phyloP scores from a whole-genome alignment of 108 stramenopile species.

The Skeletonema menzelii region DNA sequence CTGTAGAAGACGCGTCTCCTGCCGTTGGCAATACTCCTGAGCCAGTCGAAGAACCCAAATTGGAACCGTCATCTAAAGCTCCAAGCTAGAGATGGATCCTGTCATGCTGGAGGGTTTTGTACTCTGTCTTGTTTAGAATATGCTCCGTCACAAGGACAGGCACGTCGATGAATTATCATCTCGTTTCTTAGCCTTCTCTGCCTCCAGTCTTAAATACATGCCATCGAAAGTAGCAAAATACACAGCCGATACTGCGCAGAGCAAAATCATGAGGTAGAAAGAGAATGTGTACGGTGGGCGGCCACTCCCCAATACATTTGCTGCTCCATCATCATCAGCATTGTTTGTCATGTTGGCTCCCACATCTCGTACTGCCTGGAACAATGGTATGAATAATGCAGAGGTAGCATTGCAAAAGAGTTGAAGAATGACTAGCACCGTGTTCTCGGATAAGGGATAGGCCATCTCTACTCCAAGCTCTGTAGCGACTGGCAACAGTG shows the following conservation, averaged over 20 bases:
- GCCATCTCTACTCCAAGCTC: slow-evolving; percentile 86
- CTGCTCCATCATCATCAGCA: slow-evolving; percentile 43
- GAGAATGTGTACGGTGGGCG: slow-evolving; percentile 84
- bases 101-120: not conserved
- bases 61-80: not conserved
- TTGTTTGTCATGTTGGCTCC: slow-evolving; percentile 35
- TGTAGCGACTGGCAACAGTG: slow-evolving; percentile 82
- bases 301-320: slow-evolving; percentile 45
- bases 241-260: slow-evolving; percentile 74
- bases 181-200: slow-evolving; percentile 62
- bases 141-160: not conserved
- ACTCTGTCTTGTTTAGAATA: not conserved
- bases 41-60: not conserved
- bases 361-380: slow-evolving; percentile 74
- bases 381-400: slow-evolving; percentile 86
- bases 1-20: not conserved
- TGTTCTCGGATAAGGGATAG: slow-evolving; percentile 85
- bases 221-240: slow-evolving; percentile 91
- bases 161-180: slow-evolving; percentile 6
- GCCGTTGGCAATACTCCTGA: not conserved
- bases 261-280: slow-evolving; percentile 78
- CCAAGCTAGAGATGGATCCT: not conserved
- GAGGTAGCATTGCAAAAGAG: slow-evolving; percentile 82
- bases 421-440: slow-evolving; percentile 85
- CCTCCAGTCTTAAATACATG: slow-evolving; percentile 74